Percentiles rank a stretch among this genome's conserved stretches.
Conservation (phyloP, 257 asterid species). For the Ilex asprella region DNA sequence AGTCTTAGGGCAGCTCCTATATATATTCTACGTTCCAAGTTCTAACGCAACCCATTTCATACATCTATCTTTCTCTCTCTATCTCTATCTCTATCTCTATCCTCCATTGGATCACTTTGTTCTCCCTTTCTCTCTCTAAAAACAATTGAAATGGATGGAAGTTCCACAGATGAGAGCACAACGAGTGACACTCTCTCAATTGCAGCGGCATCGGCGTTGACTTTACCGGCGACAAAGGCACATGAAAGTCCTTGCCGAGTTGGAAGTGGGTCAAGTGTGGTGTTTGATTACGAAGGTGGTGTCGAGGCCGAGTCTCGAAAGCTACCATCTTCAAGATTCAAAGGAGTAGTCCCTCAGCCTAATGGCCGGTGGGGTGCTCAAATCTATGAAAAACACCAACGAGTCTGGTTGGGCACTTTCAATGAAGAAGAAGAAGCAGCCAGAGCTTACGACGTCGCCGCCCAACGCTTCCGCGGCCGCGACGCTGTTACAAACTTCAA, state of each 20-base stretch:
- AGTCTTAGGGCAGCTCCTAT: constrained; percentile 8
- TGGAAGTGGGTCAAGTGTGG: constrained; percentile 59
- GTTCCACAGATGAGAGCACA: constrained; percentile 49
- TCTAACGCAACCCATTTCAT: constrained; percentile 8
- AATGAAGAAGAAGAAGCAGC: constrained; percentile 83
- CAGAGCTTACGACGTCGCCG: constrained; percentile 76
- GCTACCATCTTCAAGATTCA: constrained; percentile 78
- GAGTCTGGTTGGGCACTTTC: constrained; percentile 89
- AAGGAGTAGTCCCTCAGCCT: constrained; percentile 97
- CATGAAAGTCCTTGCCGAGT: constrained; percentile 42
- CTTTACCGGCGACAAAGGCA: constrained; percentile 28
- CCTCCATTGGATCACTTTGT: too few relatives aligned
- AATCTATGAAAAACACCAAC: constrained; percentile 78
- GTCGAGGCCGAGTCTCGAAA: constrained; percentile 72
- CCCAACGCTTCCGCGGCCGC: constrained; percentile 81
- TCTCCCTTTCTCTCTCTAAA: neutral
- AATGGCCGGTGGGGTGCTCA: constrained; percentile 98
- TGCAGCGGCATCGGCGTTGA: constrained; percentile 17
- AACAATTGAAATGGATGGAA: constrained; percentile 38
- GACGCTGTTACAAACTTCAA: constrained; percentile 83
- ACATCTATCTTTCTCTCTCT: constrained; percentile 4
- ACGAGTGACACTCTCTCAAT: constrained; percentile 40
- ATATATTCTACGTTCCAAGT: constrained; percentile 3
- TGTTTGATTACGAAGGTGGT: constrained; percentile 52
- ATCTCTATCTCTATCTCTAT: too few relatives aligned